Percentiles rank a stretch among this genome's conserved stretches.
phyloP scores from a whole-genome alignment of 2,329 filamentous ascomycete species.

The Seiridium cupressi region DNA sequence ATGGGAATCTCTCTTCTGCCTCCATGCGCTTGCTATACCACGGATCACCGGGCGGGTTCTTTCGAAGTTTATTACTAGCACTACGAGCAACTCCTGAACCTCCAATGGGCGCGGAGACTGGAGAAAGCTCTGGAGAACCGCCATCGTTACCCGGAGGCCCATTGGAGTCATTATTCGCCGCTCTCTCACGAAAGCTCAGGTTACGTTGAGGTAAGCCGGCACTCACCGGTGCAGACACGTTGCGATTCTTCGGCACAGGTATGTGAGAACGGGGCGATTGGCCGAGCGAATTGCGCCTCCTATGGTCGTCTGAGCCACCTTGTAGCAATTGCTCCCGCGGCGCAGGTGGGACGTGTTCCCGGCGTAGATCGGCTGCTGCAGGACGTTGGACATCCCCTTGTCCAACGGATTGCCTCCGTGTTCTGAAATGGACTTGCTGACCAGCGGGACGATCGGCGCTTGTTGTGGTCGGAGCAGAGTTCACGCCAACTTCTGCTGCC shows the following conservation, averaged over 20 bases:
- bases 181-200: slow-evolving; percentile 60
- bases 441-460: slow-evolving; percentile 17
- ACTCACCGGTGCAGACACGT: slow-evolving; percentile 19
- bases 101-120: slow-evolving; percentile 27
- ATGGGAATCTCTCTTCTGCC: slow-evolving; percentile 35
- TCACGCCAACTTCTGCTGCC: slow-evolving; percentile 18
- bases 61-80: slow-evolving; percentile 58
- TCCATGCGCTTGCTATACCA: slow-evolving; percentile 43
- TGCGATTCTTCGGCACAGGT: slow-evolving; percentile 21
- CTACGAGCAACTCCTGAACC: slow-evolving; percentile 41
- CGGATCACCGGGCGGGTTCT: slow-evolving; percentile 53
- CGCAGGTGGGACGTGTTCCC: slow-evolving; percentile 22
- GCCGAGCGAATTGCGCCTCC: slow-evolving; percentile 22
- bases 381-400: slow-evolving; percentile 21
- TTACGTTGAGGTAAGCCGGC: slow-evolving; percentile 49
- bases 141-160: slow-evolving; percentile 27
- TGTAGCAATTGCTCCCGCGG: slow-evolving; percentile 26
- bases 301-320: slow-evolving; percentile 28
- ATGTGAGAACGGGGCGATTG: slow-evolving; percentile 26
- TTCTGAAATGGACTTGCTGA: slow-evolving; percentile 32
- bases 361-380: slow-evolving; percentile 18
- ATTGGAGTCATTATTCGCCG: slow-evolving; percentile 42
- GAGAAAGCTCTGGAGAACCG: slow-evolving; percentile 18
- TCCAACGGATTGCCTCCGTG: slow-evolving; percentile 20
- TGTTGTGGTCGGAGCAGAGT: slow-evolving; percentile 11